Evolutionary conservation across 768 basidiomycete species (phyloP), one percentile per base, ranked within the genome.

Genomic region (Lactifluus piperatus): DNA sequence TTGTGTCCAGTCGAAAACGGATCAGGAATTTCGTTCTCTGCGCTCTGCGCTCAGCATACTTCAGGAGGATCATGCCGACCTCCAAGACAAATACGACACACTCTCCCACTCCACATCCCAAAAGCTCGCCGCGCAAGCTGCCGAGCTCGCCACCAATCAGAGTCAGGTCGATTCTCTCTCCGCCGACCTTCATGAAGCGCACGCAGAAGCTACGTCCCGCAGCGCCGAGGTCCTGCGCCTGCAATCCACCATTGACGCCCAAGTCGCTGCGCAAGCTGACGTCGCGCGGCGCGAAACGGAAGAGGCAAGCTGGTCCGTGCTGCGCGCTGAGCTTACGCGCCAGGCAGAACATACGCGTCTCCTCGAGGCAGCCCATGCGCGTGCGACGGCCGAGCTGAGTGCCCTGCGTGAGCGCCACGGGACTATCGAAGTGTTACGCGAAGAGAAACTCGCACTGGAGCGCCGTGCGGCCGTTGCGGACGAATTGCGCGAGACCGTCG

Each of bases 391-490:
- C 0, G 86, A 91, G 64, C 64, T 89, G 16, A 69, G 69, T 6
- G 63, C 74, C 11, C 74, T 88, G 16, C 76, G 80, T 34, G 82
- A 82, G 60, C 74, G 79, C 0, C 74, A 83, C n/a, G 71, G 75
- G 7, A 84, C 80, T 62, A 71, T 87, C 3, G 87, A 88, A 59
- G 83, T 91, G 2, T 67, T 92, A 36, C 75, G 79, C 32, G 90
- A 91, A 68, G 86, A 91, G 71, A 89, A 90, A 62, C 75, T 82
- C 5, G 76, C 76, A 0, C 69, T 91, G 45, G 81, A 88, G 66
- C 69, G 72, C 16, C 84, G 79, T 64, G 70, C 83, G 8, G 65
- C 63, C 14, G 73, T 72, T 2, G 69, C 79, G 37, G 83, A 87
- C 20, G 78, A 77, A 39, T 67, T 88, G 53, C 72, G 84, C 27